These are phyloP conservation scores for Babesia ovis DNA, from an alignment of 169 alveolate species.

Conservation along the genomic window DNA sequence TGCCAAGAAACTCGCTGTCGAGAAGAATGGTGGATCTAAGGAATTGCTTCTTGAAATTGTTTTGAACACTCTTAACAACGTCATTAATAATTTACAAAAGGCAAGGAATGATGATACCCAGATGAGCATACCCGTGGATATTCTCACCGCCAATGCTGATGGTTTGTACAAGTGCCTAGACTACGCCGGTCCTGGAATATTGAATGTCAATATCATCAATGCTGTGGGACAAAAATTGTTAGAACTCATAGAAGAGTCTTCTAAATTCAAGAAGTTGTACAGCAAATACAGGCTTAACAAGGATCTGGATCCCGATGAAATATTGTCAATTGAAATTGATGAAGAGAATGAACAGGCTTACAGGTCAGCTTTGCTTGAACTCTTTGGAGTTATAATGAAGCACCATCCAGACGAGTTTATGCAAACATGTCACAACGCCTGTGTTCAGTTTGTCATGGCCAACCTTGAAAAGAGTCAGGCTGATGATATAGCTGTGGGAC, in stretches of 20 bases:
- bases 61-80: conserved; percentile 51
- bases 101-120: conserved; percentile 67
- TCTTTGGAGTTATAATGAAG: conserved; percentile 77
- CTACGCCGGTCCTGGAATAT: conserved; percentile 79
- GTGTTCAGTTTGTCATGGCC: conserved; percentile 63
- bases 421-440: conserved; percentile 72
- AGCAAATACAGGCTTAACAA: conserved; percentile 68
- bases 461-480: conserved; percentile 60
- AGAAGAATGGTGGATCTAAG: conserved; percentile 66
- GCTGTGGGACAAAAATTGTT: conserved; percentile 46
- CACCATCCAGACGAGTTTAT: conserved; percentile 80
- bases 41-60: conserved; percentile 73
- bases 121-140: conserved; percentile 62
- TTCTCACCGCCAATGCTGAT: conserved; percentile 71
- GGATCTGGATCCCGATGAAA: conserved; percentile 79
- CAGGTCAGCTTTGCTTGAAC: conserved; percentile 77
- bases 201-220: conserved; percentile 34
- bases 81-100: conserved; percentile 53
- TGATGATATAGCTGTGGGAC: conserved; percentile 79
- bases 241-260: conserved; percentile 52
- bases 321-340: conserved; percentile 70
- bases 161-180: conserved; percentile 78
- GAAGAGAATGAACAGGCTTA: conserved; percentile 80
- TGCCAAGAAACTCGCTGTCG: conserved; percentile 74
- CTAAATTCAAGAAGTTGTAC: conserved; percentile 62